phyloP scores from a whole-genome alignment of 2,329 filamentous ascomycete species.

The Lecanicillium sp. region DNA sequence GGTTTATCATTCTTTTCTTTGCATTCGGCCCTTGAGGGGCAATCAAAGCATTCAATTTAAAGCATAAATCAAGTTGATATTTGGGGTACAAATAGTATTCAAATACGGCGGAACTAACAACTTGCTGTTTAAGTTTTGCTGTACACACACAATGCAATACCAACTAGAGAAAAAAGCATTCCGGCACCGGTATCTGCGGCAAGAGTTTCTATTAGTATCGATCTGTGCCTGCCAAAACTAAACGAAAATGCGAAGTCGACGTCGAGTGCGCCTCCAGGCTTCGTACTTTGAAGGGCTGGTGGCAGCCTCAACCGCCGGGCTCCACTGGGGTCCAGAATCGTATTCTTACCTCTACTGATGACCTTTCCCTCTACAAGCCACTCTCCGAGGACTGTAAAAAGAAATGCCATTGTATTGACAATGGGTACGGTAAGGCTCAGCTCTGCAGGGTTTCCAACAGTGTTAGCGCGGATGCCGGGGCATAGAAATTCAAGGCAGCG shows the following conservation, averaged over 20 bases:
- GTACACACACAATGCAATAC: slow-evolving; percentile 79
- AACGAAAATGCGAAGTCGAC: background rate
- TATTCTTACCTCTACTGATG: slow-evolving; percentile 65
- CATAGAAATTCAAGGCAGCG: too few relatives aligned
- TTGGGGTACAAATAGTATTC: background rate
- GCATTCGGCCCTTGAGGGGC: slow-evolving; percentile 1
- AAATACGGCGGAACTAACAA: background rate
- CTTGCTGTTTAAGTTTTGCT: slow-evolving; percentile 39
- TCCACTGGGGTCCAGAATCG: background rate
- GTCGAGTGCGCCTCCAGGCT: background rate
- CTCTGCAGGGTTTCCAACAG: slow-evolving; percentile 45
- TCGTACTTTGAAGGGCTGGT: background rate
- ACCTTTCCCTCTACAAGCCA: slow-evolving; percentile 93
- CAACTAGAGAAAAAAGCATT: slow-evolving; percentile 70
- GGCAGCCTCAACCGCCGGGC: background rate
- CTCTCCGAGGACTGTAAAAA: slow-evolving; percentile 93
- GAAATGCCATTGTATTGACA: slow-evolving; percentile 86
- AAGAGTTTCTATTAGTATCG: slow-evolving; percentile 9
- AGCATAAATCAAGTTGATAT: background rate
- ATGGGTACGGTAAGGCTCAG: slow-evolving; percentile 90
- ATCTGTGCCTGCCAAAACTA: background rate
- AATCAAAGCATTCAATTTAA: background rate
- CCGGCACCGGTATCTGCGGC: slow-evolving; percentile 71
- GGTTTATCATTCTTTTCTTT: background rate
- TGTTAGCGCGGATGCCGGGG: background rate